Base-by-base conservation (phyloP, 106 monocot genomes). In the Vanilla planifolia region DNA sequence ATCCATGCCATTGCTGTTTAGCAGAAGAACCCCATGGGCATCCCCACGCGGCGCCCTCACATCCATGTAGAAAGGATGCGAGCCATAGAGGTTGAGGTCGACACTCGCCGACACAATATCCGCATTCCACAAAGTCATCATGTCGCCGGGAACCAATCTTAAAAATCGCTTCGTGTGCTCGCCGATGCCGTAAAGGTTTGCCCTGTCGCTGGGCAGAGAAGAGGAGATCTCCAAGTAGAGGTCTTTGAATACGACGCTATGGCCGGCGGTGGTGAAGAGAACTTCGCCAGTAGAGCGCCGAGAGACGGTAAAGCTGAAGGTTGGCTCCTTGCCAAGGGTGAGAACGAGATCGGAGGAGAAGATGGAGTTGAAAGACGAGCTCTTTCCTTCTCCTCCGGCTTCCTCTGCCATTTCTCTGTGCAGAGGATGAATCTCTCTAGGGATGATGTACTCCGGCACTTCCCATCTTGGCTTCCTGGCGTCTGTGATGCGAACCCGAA, bases 51-150 rank as follows among this genome's bases (percentile, higher is more conserved):
- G 51, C 1, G 50, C 3, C 48, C 74, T 62, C 14, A 79, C 79
- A 39, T 85, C 85, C 59, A 85, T 43, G 70, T 85, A 85, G 68
- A 85, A 85, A 2, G 85, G 85, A 33, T 81, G 85, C 0, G 80
- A 80, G 8, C 89, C 89, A 37, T 89, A 89, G 1, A 89, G 72
- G 55, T 80, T 84, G n/a, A 48, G 10, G 37, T 89, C 71, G 4
- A 43, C n/a, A 24, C 15, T 37, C 13, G 27, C 2, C 1, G 79
- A 53, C 0, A 17, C 37, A 19, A 80, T 80, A 62, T 89, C 84
- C 4, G 74, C 45, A 35, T 77, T 84, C 89, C 84, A 89, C 37
- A 89, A 4, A 1, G 89, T 84, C 5, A 77, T 55, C 3, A 67
- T 78, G 45, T 80, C 80, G 25, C 55, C 47, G 1, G 48, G 64